These are phyloP conservation scores for Paecilomyces sp. DNA, from an alignment of 2,329 filamentous ascomycete species.

Conservation along the genomic window DNA sequence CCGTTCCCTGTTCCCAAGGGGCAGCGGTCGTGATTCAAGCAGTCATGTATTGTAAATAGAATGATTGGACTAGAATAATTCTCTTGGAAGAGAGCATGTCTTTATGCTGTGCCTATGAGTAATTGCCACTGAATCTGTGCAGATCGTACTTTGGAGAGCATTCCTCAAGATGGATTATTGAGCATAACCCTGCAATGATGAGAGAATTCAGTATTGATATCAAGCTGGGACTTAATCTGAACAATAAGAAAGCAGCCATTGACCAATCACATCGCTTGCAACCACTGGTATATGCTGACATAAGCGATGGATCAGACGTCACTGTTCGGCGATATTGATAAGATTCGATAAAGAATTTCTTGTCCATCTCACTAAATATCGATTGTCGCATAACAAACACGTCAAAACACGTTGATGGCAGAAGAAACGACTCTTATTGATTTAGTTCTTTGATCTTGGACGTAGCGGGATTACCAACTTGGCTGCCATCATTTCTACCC, in stretches of 20 bases:
- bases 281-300: too few relatives aligned
- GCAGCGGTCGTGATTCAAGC: not conserved
- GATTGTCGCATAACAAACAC: not conserved
- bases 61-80: too few relatives aligned
- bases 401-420: not conserved
- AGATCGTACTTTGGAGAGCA: too few relatives aligned
- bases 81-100: not conserved
- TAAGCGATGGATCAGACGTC: not conserved
- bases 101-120: not conserved
- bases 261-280: too few relatives aligned
- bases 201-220: too few relatives aligned
- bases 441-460: not conserved
- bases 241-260: too few relatives aligned
- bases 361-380: not conserved
- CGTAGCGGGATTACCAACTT: not conserved
- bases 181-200: too few relatives aligned
- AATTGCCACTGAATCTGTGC: too few relatives aligned
- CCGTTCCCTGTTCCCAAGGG: slow-evolving; percentile 33
- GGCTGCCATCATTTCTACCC: not conserved
- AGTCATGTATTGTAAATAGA: too few relatives aligned
- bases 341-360: not conserved
- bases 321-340: not conserved
- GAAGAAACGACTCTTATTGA: not conserved
- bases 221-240: too few relatives aligned
- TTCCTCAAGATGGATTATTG: too few relatives aligned